phyloP scores from a whole-genome alignment of 768 basidiomycete genomes.

The Boletus insuetus region DNA sequence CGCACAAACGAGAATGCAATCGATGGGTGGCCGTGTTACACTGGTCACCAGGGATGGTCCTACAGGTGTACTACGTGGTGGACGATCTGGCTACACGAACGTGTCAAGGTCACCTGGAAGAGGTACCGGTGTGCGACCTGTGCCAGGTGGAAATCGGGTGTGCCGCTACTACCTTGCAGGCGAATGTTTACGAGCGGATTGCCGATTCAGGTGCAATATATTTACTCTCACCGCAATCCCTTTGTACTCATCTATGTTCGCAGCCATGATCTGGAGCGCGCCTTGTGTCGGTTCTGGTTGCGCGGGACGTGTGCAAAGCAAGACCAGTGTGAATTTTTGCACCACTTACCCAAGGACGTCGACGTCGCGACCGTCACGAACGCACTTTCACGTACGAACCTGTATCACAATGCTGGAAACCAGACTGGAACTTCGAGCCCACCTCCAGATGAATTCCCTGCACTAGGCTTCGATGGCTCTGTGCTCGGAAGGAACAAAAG shows the following conservation, averaged over 20 bases:
- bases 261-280: constrained; percentile 93
- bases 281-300: constrained; percentile 96
- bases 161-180: constrained; percentile 97
- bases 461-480: constrained; percentile 53
- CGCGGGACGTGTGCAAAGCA: constrained; percentile 97
- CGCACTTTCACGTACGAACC: constrained; percentile 63
- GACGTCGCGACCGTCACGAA: constrained; percentile 70
- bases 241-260: constrained; percentile 11
- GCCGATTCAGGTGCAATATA: constrained; percentile 84
- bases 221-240: background rate
- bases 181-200: constrained; percentile 93
- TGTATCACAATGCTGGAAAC: constrained; percentile 43
- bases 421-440: constrained; percentile 34
- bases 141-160: constrained; percentile 62
- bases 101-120: constrained; percentile 20
- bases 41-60: constrained; percentile 57
- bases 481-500: constrained; percentile 44
- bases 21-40: constrained; percentile 66
- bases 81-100: constrained; percentile 37
- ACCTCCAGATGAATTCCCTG: constrained; percentile 66
- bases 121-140: constrained; percentile 32
- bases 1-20: constrained; percentile 47
- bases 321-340: constrained; percentile 94
- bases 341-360: constrained; percentile 83
- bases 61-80: constrained; percentile 37